Base-by-base conservation (phyloP, 1,284 basidiomycete species). In the Tremellales sp. region DNA sequence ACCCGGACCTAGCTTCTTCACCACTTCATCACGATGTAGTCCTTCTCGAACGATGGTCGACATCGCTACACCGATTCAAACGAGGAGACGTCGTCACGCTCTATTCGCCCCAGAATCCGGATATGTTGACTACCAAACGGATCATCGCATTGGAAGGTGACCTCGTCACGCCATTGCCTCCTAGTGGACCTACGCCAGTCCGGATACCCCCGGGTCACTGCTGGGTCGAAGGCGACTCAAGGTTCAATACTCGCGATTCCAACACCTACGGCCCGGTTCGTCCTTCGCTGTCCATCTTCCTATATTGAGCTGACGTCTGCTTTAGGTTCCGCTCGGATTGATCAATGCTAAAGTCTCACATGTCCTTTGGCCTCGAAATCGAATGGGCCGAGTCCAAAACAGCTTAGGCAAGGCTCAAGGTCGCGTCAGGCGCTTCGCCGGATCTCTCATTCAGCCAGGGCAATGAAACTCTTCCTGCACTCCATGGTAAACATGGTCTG, bases 141-240 rank as follows among this genome's bases (percentile, higher is more conserved):
- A 76, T 81, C 41, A 64, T 81, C 36, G 79, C 76, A 10, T 62
- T 80, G 6, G 75, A 76, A 44, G 78, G 78, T n/a, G 78, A 80
- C 54, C 61, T 77, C 1, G 76, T 73, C 3, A 52, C 69, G 12
- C 75, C 77, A 0, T 54, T 74, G 1, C 67, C 70, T 0, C 74
- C 75, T 1, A 68, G 65, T 22, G 52, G 66, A 29, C 68, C 72
- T 37, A 61, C 58, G 11, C 64, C 70, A 0, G 59, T 77, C 3
- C 48, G 68, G 24, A 68, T 76, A 43, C 75, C 73, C 1, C 62
- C 67, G 8, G 75, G 76, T 12, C 70, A 74, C 52, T 77, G 74
- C 36, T 80, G 79, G 79, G 70, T 81, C 42, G 79, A 81, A 62
- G 79, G 79, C 12, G 79, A 81, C 63, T 77, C 76, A 26, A 67